Evolutionary conservation across 371 early-diverging fungal species (phyloP).

Genomic region (Ordospora colligata): DNA sequence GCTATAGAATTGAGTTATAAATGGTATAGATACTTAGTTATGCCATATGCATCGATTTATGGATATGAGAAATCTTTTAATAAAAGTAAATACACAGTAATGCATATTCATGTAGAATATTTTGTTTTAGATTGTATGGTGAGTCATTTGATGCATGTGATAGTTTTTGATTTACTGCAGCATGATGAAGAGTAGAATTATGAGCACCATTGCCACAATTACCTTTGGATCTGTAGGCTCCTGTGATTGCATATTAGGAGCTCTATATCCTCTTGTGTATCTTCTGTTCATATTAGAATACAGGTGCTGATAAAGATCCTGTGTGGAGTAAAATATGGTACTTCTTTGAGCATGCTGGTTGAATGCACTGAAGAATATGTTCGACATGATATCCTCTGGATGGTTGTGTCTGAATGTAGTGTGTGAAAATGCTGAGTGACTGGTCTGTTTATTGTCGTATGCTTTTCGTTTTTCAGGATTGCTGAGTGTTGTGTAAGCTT

Average conservation of each 20-base stretch:
- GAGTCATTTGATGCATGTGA: background rate
- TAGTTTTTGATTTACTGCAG: background rate
- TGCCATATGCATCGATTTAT: background rate
- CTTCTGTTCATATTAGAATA: conserved; percentile 6
- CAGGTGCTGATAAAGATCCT: background rate
- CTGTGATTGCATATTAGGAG: background rate
- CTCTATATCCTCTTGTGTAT: background rate
- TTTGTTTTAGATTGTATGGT: background rate
- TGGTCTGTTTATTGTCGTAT: conserved; percentile 66
- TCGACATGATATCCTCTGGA: background rate
- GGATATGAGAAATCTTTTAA: background rate
- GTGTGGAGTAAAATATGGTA: background rate
- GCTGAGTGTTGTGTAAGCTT: conserved; percentile 79
- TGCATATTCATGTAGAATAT: background rate
- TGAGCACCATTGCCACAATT: background rate
- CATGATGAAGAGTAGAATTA: background rate
- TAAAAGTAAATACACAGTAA: background rate
- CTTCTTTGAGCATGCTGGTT: background rate
- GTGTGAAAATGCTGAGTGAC: background rate
- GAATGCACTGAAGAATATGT: background rate
- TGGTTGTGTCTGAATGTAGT: background rate
- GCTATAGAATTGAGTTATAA: background rate
- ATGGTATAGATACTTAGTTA: background rate
- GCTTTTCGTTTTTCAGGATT: conserved; percentile 75
- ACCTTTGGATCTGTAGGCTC: background rate